Conservation (phyloP, 345 rosid species). For the Durio zibethinus region DNA sequence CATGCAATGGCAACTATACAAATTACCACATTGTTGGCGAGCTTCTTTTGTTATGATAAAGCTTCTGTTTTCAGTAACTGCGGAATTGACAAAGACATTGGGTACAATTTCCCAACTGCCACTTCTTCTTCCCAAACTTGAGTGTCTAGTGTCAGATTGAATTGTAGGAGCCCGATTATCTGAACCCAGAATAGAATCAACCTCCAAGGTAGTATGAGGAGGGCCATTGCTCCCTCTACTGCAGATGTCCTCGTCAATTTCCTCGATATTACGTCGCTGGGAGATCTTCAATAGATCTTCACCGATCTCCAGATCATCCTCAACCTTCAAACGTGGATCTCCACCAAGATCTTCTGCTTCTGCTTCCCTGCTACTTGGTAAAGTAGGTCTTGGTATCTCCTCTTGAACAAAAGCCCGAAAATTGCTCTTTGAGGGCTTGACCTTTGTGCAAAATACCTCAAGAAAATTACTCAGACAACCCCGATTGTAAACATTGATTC, state of each 20-base stretch:
- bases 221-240: slow-evolving; percentile 72
- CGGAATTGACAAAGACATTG: slow-evolving; percentile 45
- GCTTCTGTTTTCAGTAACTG: slow-evolving; percentile 50
- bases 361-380: slow-evolving; percentile 46
- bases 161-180: slow-evolving; percentile 64
- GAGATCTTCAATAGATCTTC: slow-evolving; percentile 72
- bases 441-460: slow-evolving; percentile 68
- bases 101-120: slow-evolving; percentile 76
- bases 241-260: slow-evolving; percentile 51
- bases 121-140: slow-evolving; percentile 82
- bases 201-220: slow-evolving; percentile 45
- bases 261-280: slow-evolving; percentile 31
- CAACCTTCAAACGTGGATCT: not conserved
- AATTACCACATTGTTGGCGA: slow-evolving; percentile 22
- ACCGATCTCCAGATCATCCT: not conserved
- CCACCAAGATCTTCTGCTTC: slow-evolving; percentile 44
- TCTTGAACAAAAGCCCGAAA: slow-evolving; percentile 65
- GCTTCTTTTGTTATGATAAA: slow-evolving; percentile 44
- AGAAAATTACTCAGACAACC: slow-evolving; percentile 63
- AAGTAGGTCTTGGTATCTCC: slow-evolving; percentile 45
- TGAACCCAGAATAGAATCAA: slow-evolving; percentile 47
- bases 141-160: slow-evolving; percentile 62
- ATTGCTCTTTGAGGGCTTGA: slow-evolving; percentile 71
- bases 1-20: slow-evolving; percentile 9
- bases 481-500: slow-evolving; percentile 53